Base-by-base conservation (phyloP, 306 rosid species). In the Medicago lupulina region DNA sequence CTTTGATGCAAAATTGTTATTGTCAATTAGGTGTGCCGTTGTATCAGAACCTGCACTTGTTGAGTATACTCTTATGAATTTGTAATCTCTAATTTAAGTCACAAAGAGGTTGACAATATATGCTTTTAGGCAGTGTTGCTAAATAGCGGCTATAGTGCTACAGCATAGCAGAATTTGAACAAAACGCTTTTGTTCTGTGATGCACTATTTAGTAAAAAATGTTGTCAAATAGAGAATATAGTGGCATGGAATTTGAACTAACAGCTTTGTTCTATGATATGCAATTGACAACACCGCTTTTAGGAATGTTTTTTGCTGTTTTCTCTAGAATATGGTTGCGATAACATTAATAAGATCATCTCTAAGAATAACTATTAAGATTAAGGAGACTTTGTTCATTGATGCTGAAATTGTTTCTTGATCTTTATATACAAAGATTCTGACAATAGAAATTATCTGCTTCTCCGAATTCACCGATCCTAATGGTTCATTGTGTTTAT, bases 401-500 rank as follows among this genome's bases (percentile, higher is more conserved):
- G 64, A 41, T 63, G 58, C 9, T 61, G 62, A 50, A 63, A 19
- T 38, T 71, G 40, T 41, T 76, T 76, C 70, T 54, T 55, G 23
- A 71, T 36, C 39, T 16, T 31, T 44, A 8, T 40, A 15, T 43
- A 46, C 46, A 16, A 16, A 73, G 50, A 76, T 8, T 43, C 6
- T 67, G 25, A 34, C 41, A n/a, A 36, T 62, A 15, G 59, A 63
- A 58, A 17, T 47, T 18, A 17, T 66, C 59, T 61, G 40, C 66
- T 28, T 61, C 64, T 68, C 31, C 18, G 31, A 72, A 65, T 19
- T 38, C 39, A 47, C 34, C 23, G 55, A 58, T 67, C 19, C 59
- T 74, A 66, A 68, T 67, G 58, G 46, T 81, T 68, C 51, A 15
- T 77, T 82, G 9, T 43, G 13, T 84, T 57, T 55, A 28, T 77